Conservation (phyloP, 306 rosid genomes). For the Elaeagnus macrophylla region DNA sequence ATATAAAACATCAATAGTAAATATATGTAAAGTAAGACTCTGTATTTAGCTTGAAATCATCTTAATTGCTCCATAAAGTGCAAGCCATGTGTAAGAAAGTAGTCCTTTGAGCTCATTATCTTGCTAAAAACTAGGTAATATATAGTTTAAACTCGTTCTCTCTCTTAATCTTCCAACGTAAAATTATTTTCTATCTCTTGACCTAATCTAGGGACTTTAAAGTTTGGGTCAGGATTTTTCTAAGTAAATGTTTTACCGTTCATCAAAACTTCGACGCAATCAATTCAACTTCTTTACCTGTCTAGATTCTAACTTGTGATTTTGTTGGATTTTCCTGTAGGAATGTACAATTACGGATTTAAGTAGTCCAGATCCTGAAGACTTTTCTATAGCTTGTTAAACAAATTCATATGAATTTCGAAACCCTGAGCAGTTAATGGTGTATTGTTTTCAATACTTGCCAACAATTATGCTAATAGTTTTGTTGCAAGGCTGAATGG, state of each 20-base stretch:
- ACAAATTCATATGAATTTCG: not conserved
- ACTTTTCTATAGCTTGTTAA: not conserved
- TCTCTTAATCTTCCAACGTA: not conserved
- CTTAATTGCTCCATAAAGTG: not conserved
- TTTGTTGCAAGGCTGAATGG: no score
- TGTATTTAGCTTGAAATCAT: not conserved
- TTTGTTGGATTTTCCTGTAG: constrained; percentile 6
- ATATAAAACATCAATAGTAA: not conserved
- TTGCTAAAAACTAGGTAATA: not conserved
- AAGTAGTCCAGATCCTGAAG: not conserved
- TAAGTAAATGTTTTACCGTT: not conserved
- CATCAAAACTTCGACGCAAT: not conserved
- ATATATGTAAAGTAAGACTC: not conserved
- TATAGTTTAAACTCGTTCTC: not conserved
- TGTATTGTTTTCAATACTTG: no score
- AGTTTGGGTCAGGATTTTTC: not conserved
- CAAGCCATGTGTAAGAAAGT: not conserved
- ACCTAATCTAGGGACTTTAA: not conserved
- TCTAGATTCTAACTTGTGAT: not conserved
- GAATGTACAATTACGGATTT: not conserved
- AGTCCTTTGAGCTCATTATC: not conserved
- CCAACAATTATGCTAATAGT: no score
- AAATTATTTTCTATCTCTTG: not conserved
- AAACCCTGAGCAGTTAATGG: not conserved
- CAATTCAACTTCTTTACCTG: not conserved